A percentile compares a stretch with the other conserved stretches of the same genome.
Evolutionary conservation across 2,329 filamentous ascomycete genomes (phyloP).

Genomic region (Colletotrichum liriopes): DNA sequence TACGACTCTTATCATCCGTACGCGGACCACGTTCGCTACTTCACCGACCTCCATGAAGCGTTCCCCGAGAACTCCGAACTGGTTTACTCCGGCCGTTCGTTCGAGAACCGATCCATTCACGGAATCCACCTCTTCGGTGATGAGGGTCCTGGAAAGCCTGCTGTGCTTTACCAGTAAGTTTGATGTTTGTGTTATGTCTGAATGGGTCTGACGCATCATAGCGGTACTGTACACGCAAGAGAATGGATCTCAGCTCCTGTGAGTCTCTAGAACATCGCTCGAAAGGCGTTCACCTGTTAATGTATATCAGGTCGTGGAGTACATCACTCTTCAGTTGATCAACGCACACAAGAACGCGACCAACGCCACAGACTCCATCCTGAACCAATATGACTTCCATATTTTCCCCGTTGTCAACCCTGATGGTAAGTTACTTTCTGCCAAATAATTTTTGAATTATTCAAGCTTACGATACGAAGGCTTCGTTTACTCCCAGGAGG

Average conservation of each 20-base stretch:
- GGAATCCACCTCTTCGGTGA: constrained; percentile 68
- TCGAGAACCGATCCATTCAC: constrained; percentile 67
- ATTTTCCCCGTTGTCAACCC: constrained; percentile 67
- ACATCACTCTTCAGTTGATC: constrained; percentile 63
- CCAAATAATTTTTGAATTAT: fast-evolving
- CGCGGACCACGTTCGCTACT: constrained; percentile 64
- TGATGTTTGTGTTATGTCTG: not conserved
- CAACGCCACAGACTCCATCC: constrained; percentile 55
- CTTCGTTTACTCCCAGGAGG: constrained; percentile 62
- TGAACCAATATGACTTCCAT: constrained; percentile 72
- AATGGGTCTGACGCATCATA: not conserved
- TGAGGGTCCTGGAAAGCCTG: constrained; percentile 61
- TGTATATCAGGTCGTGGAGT: constrained; percentile 56
- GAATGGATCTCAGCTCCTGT: constrained; percentile 69
- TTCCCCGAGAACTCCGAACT: constrained; percentile 64
- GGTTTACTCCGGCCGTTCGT: constrained; percentile 61
- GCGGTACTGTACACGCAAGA: constrained; percentile 65
- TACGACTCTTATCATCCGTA: constrained; percentile 67
- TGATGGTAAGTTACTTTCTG: constrained; percentile 52
- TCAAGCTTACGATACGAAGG: constrained; percentile 47
- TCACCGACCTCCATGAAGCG: constrained; percentile 57
- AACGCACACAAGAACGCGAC: constrained; percentile 54
- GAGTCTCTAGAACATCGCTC: constrained; percentile 52
- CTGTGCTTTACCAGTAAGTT: constrained; percentile 60
- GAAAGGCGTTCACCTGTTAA: constrained; percentile 44